Percentiles rank a stretch among this genome's conserved stretches.
Conservation (phyloP, 2,329 filamentous ascomycete species). For the Penicillium hordei region DNA sequence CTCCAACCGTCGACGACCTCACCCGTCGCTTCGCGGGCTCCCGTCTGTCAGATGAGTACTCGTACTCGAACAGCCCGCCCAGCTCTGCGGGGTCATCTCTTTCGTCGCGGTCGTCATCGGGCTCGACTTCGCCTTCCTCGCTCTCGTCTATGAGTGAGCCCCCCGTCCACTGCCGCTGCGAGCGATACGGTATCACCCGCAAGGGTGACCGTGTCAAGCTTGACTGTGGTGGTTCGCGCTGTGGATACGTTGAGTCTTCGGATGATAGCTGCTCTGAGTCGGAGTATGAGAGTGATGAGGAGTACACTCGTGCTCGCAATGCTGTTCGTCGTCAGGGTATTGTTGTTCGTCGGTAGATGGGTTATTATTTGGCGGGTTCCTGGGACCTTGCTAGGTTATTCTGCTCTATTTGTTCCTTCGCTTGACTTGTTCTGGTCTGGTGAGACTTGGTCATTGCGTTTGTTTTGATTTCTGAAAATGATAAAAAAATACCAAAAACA, state of each 20-base stretch:
- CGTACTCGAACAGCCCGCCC: slow-evolving; percentile 73
- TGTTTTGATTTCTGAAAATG: slow-evolving; percentile 11
- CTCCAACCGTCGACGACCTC: slow-evolving; percentile 75
- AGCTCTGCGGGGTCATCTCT: slow-evolving; percentile 66
- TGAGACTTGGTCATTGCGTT: slow-evolving; percentile 14
- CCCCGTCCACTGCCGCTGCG: slow-evolving; percentile 74
- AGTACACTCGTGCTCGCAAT: slow-evolving; percentile 39
- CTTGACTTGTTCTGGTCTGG: slow-evolving; percentile 11
- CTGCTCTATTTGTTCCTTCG: background rate
- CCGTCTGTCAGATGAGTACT: slow-evolving; percentile 68
- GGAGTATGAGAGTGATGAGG: slow-evolving; percentile 38
- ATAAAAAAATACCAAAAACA: slow-evolving; percentile 15
- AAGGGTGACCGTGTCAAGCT: slow-evolving; percentile 91
- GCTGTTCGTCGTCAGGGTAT: slow-evolving; percentile 40
- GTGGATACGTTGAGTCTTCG: slow-evolving; percentile 59
- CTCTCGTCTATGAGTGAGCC: slow-evolving; percentile 67
- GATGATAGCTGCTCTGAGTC: slow-evolving; percentile 9
- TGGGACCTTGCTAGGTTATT: background rate
- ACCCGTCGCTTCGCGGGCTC: slow-evolving; percentile 71
- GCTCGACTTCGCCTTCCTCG: slow-evolving; percentile 54
- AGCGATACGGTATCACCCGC: slow-evolving; percentile 94
- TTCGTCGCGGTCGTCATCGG: slow-evolving; percentile 68
- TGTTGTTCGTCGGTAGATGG: slow-evolving; percentile 39
- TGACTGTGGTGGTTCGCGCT: slow-evolving; percentile 87
- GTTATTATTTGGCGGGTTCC: background rate